Conservation (phyloP, 2,329 filamentous ascomycete species). For the Cercospora sp. region DNA sequence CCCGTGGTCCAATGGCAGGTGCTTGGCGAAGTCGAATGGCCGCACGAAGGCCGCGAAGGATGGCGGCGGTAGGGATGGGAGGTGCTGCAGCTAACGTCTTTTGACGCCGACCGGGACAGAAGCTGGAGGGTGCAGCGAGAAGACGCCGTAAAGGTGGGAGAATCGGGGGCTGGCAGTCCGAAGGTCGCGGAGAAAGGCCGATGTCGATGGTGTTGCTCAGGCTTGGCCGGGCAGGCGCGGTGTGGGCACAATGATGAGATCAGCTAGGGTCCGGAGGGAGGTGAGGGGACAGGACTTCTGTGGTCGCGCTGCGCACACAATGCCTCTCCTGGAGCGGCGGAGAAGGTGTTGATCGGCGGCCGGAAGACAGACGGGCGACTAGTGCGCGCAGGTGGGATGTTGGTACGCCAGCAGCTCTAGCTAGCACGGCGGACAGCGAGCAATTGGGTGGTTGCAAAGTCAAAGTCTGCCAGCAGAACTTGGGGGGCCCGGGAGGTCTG, state of each 20-base stretch:
- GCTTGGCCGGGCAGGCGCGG: constrained; percentile 14
- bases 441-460: not conserved
- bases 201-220: constrained; percentile 5
- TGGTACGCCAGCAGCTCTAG: not conserved
- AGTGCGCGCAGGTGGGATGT: not conserved
- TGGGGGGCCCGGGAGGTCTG: not conserved
- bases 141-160: constrained; percentile 24
- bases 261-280: not conserved
- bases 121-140: constrained; percentile 19
- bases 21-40: constrained; percentile 4
- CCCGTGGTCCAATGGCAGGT: constrained; percentile 18
- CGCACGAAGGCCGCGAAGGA: constrained; percentile 2
- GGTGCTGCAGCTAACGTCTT: not conserved
- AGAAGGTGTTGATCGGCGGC: constrained; percentile 12
- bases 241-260: not conserved
- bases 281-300: not conserved
- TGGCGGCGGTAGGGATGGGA: not conserved
- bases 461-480: constrained; percentile 6
- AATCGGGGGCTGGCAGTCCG: constrained; percentile 25
- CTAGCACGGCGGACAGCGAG: not conserved
- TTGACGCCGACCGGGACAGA: not conserved
- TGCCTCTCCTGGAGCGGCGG: constrained; percentile 9
- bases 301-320: constrained; percentile 5
- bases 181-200: constrained; percentile 25
- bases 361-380: constrained; percentile 7